phyloP scores from a whole-genome alignment of 768 basidiomycete genomes.

The Boletus barrowsii region DNA sequence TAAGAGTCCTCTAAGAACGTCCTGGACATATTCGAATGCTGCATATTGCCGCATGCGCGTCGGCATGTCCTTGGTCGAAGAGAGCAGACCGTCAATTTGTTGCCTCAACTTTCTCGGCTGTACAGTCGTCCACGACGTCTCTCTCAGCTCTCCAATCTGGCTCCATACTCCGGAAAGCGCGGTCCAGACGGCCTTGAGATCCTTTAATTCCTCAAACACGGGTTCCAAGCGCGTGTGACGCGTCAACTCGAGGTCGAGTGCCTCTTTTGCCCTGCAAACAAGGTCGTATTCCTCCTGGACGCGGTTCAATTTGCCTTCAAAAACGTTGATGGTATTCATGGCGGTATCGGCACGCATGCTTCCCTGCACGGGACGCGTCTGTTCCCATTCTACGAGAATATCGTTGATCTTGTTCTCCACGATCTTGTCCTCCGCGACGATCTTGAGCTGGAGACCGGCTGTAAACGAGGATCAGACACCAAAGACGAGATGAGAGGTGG shows the following conservation, averaged over 20 bases:
- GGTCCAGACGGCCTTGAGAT: conserved; percentile 98
- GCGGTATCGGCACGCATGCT: conserved; percentile 95
- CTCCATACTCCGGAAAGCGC: conserved; percentile 97
- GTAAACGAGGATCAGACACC: not conserved
- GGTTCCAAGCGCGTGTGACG: conserved; percentile 90
- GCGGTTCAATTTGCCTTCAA: conserved; percentile 85
- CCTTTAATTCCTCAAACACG: conserved; percentile 90
- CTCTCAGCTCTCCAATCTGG: conserved; percentile 85
- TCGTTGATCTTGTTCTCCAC: conserved; percentile 95
- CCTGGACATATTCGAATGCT: conserved; percentile 97
- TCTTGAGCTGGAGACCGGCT: conserved; percentile 98
- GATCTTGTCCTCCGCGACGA: conserved; percentile 99
- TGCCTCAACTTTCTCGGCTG: conserved; percentile 94
- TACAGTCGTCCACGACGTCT: conserved; percentile 86
- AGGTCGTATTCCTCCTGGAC: conserved; percentile 95
- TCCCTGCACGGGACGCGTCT: conserved; percentile 94
- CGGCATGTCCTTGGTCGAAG: conserved; percentile 98
- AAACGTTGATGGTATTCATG: conserved; percentile 93
- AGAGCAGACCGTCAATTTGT: conserved; percentile 85
- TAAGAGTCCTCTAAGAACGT: conserved; percentile 76
- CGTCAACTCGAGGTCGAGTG: conserved; percentile 87
- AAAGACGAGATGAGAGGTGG: conserved; percentile 2
- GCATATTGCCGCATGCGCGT: conserved; percentile 98
- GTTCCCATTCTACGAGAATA: conserved; percentile 90
- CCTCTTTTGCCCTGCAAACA: conserved; percentile 94